Base-by-base conservation (phyloP, 352 stramenopile genomes). In the Saprolegnia diclina region DNA sequence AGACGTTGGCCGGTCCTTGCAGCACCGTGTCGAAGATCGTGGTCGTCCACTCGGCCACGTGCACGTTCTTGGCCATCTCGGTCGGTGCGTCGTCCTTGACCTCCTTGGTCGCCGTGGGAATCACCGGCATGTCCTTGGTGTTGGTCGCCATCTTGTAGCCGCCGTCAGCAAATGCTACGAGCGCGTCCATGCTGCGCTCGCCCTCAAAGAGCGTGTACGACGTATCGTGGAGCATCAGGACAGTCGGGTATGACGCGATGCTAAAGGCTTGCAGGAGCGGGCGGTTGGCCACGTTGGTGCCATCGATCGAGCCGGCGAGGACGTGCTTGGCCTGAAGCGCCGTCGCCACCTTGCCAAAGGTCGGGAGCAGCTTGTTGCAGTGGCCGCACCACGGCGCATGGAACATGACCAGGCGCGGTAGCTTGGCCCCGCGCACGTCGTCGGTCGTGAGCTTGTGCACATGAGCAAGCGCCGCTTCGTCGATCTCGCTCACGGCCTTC, bases 21-120 rank as follows among this genome's bases (percentile, higher is more conserved):
- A 54, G n/a, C 40, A 92, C 79, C 19, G 79, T 71, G 22, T 90
- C 81, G 29, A 91, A 90, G 24, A 67, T 74, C 5, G 74, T 65
- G 11, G 81, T 85, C 3, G 76, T 82, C 48, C 88, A 73, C 24
- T 73, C 71, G 56, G 87, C 82, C 21, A 91, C 81, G 5, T 54
- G 46, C 2, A 54, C 46, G 24, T 54, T 54, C 46, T 54, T 54
- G 46, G 46, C 46, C 7, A 73, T 70, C 32, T 78, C 87, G 55
- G 77, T 76, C 18, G 71, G 70, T 48, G 87, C 81, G 35, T 79
- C 82, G 1, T 63, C 2, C 35, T 54, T 86, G 78, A 45, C 18
- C 10, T 18, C 18, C 18, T n/a, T n/a, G n/a, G n/a, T n/a, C n/a
- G 45, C 50, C 14, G n/a, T 46, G 10, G 61, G 29, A 67, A 73